Conservation (phyloP, 2,329 filamentous ascomycete genomes). For the Pestalotiopsis sp. region DNA sequence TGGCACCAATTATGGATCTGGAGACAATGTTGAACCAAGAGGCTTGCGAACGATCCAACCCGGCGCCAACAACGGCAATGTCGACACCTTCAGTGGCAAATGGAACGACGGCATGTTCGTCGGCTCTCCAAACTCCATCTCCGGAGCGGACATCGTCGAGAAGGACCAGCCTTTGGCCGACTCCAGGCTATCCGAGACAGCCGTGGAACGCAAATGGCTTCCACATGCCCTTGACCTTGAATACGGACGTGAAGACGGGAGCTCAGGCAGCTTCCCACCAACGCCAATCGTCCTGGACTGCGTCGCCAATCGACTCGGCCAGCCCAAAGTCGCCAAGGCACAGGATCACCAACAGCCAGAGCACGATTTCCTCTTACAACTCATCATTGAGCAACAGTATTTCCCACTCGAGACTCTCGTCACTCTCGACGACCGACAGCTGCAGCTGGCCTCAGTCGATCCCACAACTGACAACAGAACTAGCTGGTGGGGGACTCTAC, state of each 20-base stretch:
- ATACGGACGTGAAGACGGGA: constrained; percentile 32
- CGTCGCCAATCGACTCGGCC: constrained; percentile 24
- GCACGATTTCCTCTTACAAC: constrained; percentile 53
- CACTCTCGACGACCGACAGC: constrained; percentile 52
- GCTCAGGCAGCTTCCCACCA: constrained; percentile 21
- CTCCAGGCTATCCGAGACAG: constrained; percentile 39
- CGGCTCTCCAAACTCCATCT: constrained; percentile 30
- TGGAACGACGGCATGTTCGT: constrained; percentile 23
- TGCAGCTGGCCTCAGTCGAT: constrained; percentile 30
- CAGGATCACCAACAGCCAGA: constrained; percentile 53
- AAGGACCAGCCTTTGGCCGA: constrained; percentile 30
- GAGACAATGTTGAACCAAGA: constrained; percentile 42
- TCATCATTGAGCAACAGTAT: constrained; percentile 45
- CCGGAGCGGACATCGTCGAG: constrained; percentile 23
- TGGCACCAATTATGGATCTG: constrained; percentile 40
- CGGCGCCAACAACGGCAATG: constrained; percentile 9
- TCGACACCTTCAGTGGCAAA: constrained; percentile 28
- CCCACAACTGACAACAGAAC: constrained; percentile 37
- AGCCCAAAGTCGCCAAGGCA: constrained; percentile 41
- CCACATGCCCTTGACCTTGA: constrained; percentile 44
- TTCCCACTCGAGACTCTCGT: constrained; percentile 56
- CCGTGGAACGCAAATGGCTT: constrained; percentile 57
- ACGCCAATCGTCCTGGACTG: constrained; percentile 25
- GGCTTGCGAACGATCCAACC: constrained; percentile 18
- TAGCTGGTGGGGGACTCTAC: constrained; percentile 23